Base-by-base conservation (phyloP, 2,329 filamentous ascomycete species). In the Diaporthe sp. region DNA sequence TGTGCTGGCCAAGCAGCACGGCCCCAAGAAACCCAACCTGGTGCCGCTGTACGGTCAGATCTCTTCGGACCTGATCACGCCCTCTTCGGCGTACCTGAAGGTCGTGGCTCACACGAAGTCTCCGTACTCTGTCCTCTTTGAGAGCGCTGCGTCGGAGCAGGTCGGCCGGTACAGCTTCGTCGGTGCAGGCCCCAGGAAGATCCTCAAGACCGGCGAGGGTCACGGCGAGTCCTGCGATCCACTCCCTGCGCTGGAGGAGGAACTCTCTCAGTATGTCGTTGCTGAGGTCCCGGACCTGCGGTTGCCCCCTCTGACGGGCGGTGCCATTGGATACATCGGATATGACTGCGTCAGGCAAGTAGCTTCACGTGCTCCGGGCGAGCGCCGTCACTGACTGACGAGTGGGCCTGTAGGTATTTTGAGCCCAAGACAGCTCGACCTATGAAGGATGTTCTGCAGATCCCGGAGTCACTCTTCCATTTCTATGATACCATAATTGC, bases 391-490 rank as follows among this genome's bases (percentile, higher is more conserved):
- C 47, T 75, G 37, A 30, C 47, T 75, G 37, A 75, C 74, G 30
- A 32, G 59, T 4, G 13, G 9, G n/a, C 13, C 59, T 19, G 47
- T 51, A 75, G 74, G 81, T 98, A 98, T 85, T 99, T 99, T 79
- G 97, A 99, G 87, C 97, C 97, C 76, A 97, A 96, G 88, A 98
- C 97, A n/a, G 92, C 92, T 35, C 91, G 95, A 66, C 91, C 94
- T 3, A 91, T 98, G 87, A 93, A 97, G 84, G 97, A 99, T 84
- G 90, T 97, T 39, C 89, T 98, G 30, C 86, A 93, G 75, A 94
- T 98, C 55, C 97, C 97, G 0, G 97, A 99, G 87, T 96, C 94
- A 74, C 87, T 98, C 39, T 98, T 99, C 83, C 98, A 98, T 94
- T 89, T 99, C 19, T 98, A 95, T 83, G 94, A 98, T 82, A 98